Evolutionary conservation across 2,329 filamentous ascomycete genomes (phyloP).

Genomic region (Stagonosporopsis chrysanthemi): DNA sequence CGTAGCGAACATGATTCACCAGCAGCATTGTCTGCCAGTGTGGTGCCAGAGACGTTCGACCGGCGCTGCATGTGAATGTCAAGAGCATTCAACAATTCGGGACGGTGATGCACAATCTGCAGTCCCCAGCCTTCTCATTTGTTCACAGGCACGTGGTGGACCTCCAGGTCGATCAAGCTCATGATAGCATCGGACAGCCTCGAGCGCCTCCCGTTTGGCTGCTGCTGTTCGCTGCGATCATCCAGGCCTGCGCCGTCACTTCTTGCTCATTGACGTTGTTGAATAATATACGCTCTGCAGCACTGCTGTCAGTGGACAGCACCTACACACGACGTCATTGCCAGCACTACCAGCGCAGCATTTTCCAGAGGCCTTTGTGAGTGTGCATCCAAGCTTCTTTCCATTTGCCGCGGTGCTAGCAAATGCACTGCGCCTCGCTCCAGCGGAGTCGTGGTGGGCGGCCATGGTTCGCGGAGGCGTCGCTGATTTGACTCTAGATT

Average conservation of each 20-base stretch:
- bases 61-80: background rate
- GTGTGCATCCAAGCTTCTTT: constrained; percentile 3
- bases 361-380: constrained; percentile 10
- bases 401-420: constrained; percentile 13
- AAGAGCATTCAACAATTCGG: background rate
- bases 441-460: constrained; percentile 20
- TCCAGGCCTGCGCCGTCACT: constrained; percentile 11
- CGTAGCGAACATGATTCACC: background rate
- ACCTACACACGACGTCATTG: background rate
- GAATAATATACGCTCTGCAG: background rate
- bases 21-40: background rate
- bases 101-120: background rate
- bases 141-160: constrained; percentile 7
- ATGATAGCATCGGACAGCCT: constrained; percentile 7
- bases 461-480: constrained; percentile 23
- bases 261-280: constrained; percentile 12
- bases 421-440: constrained; percentile 23
- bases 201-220: constrained; percentile 1
- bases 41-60: background rate
- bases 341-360: background rate
- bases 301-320: constrained; percentile 3
- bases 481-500: constrained; percentile 20
- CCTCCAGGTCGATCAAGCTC: background rate
- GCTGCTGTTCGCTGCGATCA: constrained; percentile 6
- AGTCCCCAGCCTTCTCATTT: constrained; percentile 12